Conservation (phyloP, 495 filamentous ascomycete species). For the Aeminium ludgeri region DNA sequence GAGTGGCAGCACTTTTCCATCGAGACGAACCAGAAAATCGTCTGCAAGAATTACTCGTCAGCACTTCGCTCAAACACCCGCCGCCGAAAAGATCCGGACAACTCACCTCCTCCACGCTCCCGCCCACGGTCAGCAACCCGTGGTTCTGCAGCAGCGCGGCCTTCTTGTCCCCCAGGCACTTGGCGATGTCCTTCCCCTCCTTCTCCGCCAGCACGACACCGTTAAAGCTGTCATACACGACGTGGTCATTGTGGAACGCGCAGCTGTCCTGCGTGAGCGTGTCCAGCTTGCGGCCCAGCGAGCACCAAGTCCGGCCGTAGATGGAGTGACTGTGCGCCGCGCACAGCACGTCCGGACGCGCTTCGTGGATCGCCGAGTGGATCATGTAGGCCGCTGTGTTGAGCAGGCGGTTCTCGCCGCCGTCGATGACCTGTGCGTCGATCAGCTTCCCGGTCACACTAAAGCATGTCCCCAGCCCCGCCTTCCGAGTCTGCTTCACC, state of each 20-base stretch:
- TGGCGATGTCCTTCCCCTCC: slow-evolving; percentile 52
- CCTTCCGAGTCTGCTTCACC: background rate
- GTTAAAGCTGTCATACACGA: slow-evolving; percentile 48
- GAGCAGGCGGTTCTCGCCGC: slow-evolving; percentile 42
- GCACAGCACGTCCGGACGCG: slow-evolving; percentile 53
- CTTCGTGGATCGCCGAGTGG: slow-evolving; percentile 39
- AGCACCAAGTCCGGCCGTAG: slow-evolving; percentile 51
- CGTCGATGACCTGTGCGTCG: slow-evolving; percentile 51
- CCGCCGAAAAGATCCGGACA: background rate
- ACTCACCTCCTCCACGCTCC: slow-evolving; percentile 23
- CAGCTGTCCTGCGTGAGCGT: slow-evolving; percentile 37
- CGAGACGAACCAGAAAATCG: slow-evolving; percentile 60
- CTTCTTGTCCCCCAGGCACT: slow-evolving; percentile 47
- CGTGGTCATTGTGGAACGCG: slow-evolving; percentile 37
- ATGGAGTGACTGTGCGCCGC: slow-evolving; percentile 59
- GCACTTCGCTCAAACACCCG: background rate
- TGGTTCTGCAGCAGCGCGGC: slow-evolving; percentile 59
- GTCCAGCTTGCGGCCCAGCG: slow-evolving; percentile 49
- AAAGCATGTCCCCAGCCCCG: background rate
- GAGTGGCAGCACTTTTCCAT: slow-evolving; percentile 60
- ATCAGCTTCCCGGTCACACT: slow-evolving; percentile 28
- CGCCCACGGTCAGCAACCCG: slow-evolving; percentile 35
- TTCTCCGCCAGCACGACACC: slow-evolving; percentile 55
- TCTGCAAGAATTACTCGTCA: slow-evolving; percentile 23
- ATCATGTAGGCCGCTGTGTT: slow-evolving; percentile 44